phyloP scores from a whole-genome alignment of 352 stramenopile species.

The Globisporangium splendens region DNA sequence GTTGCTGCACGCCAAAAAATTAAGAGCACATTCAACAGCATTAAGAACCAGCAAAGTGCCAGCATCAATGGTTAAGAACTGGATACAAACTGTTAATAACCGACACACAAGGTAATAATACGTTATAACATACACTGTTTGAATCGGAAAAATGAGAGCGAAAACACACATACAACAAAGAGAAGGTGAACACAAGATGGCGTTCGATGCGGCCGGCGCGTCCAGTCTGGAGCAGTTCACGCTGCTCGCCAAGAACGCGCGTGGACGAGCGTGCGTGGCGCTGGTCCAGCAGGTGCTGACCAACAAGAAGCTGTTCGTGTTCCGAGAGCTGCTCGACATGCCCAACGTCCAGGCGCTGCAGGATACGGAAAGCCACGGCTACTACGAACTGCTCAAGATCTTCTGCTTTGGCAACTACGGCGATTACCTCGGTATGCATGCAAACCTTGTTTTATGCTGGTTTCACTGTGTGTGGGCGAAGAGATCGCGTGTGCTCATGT shows the following conservation, averaged over 20 bases:
- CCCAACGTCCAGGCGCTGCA: constrained; percentile 85
- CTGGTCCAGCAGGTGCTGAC: constrained; percentile 91
- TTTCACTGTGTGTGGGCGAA: constrained; percentile 1
- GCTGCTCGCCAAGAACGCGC: constrained; percentile 89
- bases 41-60: neutral
- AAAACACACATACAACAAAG: neutral
- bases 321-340: constrained; percentile 91
- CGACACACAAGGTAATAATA: no score
- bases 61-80: constrained; percentile 5
- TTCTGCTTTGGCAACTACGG: constrained; percentile 89
- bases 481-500: neutral
- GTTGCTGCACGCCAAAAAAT: constrained; percentile 14
- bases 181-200: constrained; percentile 27
- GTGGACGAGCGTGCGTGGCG: constrained; percentile 86
- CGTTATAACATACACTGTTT: neutral
- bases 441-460: no score
- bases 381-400: constrained; percentile 83
- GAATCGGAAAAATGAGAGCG: neutral
- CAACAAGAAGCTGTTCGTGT: constrained; percentile 92
- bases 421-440: constrained; percentile 72
- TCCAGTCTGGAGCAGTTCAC: constrained; percentile 91
- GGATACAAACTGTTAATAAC: no score
- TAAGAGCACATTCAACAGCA: constrained; percentile 1
- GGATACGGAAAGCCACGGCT: constrained; percentile 66
- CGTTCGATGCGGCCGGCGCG: constrained; percentile 62